These are phyloP conservation scores for Debaryomyces maramus DNA, from an alignment of 805 yeast species.

Conservation along the genomic window DNA sequence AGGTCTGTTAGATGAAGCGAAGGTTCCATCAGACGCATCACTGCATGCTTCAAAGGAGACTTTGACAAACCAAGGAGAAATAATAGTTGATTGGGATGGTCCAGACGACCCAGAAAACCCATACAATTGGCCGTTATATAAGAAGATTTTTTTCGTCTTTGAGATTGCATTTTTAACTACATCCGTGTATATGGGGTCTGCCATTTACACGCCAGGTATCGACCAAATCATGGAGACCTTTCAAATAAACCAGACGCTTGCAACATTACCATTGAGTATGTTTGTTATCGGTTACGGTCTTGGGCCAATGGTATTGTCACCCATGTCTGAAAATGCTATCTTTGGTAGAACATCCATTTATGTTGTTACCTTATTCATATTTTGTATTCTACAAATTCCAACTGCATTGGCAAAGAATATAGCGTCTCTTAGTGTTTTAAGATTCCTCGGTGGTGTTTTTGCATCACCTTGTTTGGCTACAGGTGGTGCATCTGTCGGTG, in stretches of 20 bases:
- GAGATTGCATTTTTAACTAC: conserved; percentile 48
- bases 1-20: background rate
- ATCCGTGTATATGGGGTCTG: conserved; percentile 57
- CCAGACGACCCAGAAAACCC: conserved; percentile 59
- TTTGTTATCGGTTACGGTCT: conserved; percentile 62
- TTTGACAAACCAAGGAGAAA: conserved; percentile 2
- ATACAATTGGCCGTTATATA: conserved; percentile 49
- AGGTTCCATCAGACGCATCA: background rate
- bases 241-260: conserved; percentile 42
- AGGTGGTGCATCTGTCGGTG: conserved; percentile 55
- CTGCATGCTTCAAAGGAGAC: background rate
- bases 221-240: conserved; percentile 46
- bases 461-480: conserved; percentile 54
- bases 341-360: conserved; percentile 57
- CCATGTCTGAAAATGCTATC: conserved; percentile 54
- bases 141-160: conserved; percentile 38
- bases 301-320: conserved; percentile 60
- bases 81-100: conserved; percentile 32
- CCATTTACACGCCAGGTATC: conserved; percentile 55
- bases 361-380: conserved; percentile 45
- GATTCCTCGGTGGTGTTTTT: conserved; percentile 51
- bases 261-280: conserved; percentile 51
- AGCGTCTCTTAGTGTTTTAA: conserved; percentile 47
- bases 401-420: conserved; percentile 50
- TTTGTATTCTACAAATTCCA: conserved; percentile 55